Percentiles rank a stretch among this genome's conserved stretches.
Conservation (phyloP, 139 green algal species). For the Ulvella scutata region DNA sequence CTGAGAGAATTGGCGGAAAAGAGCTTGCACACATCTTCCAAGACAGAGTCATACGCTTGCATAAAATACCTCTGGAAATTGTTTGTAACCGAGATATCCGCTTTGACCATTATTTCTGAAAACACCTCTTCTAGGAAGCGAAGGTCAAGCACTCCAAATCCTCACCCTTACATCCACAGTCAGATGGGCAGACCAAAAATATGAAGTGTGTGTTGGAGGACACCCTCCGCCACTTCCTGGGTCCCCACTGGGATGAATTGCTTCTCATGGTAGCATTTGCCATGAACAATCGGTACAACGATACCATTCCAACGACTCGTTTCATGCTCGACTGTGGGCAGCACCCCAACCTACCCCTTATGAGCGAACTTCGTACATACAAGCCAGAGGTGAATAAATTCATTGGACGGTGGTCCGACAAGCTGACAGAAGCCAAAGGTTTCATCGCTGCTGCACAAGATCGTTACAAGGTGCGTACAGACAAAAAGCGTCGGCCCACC, state of each 20-base stretch:
- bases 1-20: slow-evolving; percentile 1
- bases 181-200: slow-evolving; percentile 44
- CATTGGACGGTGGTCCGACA: neutral
- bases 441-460: neutral
- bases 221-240: slow-evolving; percentile 22
- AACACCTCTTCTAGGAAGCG: slow-evolving; percentile 2
- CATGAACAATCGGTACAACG: slow-evolving; percentile 22
- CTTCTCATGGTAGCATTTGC: slow-evolving; percentile 25
- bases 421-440: neutral
- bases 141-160: slow-evolving; percentile 9
- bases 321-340: slow-evolving; percentile 24
- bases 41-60: neutral
- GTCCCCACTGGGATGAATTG: slow-evolving; percentile 12
- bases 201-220: slow-evolving; percentile 35
- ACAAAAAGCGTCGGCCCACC: neutral
- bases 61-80: slow-evolving; percentile 10
- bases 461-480: neutral
- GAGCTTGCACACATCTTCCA: slow-evolving; percentile 11
- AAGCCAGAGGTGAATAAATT: neutral
- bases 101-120: slow-evolving; percentile 21
- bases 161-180: slow-evolving; percentile 35
- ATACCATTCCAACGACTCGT: slow-evolving; percentile 7
- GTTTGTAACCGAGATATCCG: slow-evolving; percentile 15
- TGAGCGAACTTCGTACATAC: neutral
- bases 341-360: slow-evolving; percentile 11